Percentiles rank a stretch among this genome's conserved stretches.
Conservation (phyloP, 306 rosid species). For the Cucurbita maxima region DNA sequence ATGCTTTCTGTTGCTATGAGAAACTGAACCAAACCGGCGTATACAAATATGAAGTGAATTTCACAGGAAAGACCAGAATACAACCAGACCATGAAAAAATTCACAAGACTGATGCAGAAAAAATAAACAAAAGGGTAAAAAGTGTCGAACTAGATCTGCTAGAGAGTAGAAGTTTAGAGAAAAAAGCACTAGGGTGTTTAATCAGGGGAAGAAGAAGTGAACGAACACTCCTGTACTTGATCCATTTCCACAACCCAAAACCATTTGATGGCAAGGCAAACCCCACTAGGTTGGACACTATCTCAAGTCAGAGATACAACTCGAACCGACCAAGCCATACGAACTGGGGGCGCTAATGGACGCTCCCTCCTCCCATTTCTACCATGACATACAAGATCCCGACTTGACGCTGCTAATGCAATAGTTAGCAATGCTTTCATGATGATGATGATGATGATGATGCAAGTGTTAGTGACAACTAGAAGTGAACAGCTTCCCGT, state of each 20-base stretch:
- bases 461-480: constrained; percentile 84
- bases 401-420: constrained; percentile 49
- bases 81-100: constrained; percentile 11
- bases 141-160: background rate
- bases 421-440: constrained; percentile 54
- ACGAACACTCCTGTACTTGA: constrained; percentile 1
- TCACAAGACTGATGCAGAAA: constrained; percentile 11
- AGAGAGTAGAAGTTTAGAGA: background rate
- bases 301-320: constrained; percentile 2
- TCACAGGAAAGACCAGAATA: background rate
- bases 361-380: constrained; percentile 22
- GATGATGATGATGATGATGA: constrained; percentile 50
- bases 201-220: background rate
- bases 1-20: constrained; percentile 12
- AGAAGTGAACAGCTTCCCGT: constrained; percentile 38
- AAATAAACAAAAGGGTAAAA: background rate
- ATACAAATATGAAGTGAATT: constrained; percentile 3
- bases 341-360: background rate
- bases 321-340: background rate
- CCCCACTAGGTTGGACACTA: constrained; percentile 6
- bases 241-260: constrained; percentile 1
- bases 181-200: background rate
- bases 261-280: background rate
- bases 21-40: constrained; percentile 8
- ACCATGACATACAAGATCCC: constrained; percentile 28